phyloP scores from a whole-genome alignment of 2,329 filamentous ascomycete genomes.

The Fusarium transvaalense region DNA sequence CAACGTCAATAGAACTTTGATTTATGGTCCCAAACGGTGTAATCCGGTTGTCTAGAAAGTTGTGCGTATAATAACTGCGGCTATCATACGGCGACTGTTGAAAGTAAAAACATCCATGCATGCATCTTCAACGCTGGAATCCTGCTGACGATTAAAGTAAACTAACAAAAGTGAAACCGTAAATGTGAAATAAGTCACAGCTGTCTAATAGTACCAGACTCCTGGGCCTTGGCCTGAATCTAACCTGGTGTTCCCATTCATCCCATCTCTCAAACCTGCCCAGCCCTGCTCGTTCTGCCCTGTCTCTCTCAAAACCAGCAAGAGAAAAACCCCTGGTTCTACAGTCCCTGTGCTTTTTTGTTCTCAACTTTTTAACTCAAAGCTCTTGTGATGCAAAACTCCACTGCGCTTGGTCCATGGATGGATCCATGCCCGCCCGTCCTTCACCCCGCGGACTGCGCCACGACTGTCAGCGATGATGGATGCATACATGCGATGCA shows the following conservation, averaged over 20 bases:
- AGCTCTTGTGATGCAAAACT: conserved; percentile 23
- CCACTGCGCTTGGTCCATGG: conserved; percentile 27
- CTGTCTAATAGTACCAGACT: conserved; percentile 14
- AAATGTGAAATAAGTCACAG: conserved; percentile 9
- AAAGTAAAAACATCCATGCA: conserved; percentile 1
- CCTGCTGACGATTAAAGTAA: conserved; percentile 2
- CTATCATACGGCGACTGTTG: conserved; percentile 4
- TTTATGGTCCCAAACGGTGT: neutral
- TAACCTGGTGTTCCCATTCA: conserved; percentile 8
- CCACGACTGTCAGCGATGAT: conserved; percentile 41
- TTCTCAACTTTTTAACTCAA: neutral
- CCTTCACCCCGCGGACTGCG: conserved; percentile 33
- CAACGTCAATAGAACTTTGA: neutral
- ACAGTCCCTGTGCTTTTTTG: conserved; percentile 13
- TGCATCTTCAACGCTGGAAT: neutral
- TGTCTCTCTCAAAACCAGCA: conserved; percentile 16
- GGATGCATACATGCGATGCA: conserved; percentile 13
- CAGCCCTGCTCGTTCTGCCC: neutral
- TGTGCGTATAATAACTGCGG: conserved; percentile 2
- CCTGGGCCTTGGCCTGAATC: conserved; percentile 13
- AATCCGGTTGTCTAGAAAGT: conserved; percentile 14
- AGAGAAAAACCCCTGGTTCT: conserved; percentile 22
- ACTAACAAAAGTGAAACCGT: conserved; percentile 24
- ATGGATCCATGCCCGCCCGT: neutral
- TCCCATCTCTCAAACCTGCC: conserved; percentile 28